Evolutionary conservation across 108 stramenopile genomes (phyloP).

Genomic region (Aurantiochytrium sp.): DNA sequence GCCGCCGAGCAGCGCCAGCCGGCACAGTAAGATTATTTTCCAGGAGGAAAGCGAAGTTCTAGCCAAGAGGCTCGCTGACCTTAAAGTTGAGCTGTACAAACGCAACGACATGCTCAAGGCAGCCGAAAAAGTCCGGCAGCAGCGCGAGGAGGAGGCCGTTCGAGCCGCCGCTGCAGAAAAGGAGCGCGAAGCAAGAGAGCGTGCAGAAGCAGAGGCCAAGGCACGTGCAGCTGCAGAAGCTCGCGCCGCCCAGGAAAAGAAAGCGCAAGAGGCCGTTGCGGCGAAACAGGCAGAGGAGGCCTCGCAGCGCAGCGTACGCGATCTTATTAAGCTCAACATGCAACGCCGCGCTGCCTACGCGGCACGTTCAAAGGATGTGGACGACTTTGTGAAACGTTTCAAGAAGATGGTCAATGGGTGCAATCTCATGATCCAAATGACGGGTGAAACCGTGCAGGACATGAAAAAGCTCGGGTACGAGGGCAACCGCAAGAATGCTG

Average conservation of each 20-base stretch:
- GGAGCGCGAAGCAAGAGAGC: background rate
- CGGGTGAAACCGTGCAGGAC: background rate
- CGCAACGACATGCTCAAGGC: background rate
- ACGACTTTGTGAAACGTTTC: background rate
- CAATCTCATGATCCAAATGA: slow-evolving; percentile 1
- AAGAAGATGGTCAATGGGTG: slow-evolving; percentile 15
- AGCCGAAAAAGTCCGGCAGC: background rate
- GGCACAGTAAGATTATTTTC: too few species aligned
- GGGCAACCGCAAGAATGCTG: background rate
- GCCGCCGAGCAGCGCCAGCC: too few species aligned
- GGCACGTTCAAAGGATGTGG: background rate
- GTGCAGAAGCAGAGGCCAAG: background rate
- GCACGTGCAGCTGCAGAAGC: background rate
- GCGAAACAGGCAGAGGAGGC: background rate
- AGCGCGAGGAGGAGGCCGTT: background rate
- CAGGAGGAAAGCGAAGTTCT: background rate
- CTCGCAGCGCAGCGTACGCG: background rate
- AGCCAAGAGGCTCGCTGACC: background rate
- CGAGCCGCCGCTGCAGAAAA: background rate
- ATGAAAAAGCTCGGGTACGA: background rate
- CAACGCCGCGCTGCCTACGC: background rate
- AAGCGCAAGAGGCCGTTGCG: background rate
- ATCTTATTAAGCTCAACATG: background rate
- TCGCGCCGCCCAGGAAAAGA: background rate
- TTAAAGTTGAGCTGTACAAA: background rate